Percentiles rank a stretch among this genome's conserved stretches.
Conservation (phyloP, 2,329 filamentous ascomycete genomes). For the Epichloe amarillans region DNA sequence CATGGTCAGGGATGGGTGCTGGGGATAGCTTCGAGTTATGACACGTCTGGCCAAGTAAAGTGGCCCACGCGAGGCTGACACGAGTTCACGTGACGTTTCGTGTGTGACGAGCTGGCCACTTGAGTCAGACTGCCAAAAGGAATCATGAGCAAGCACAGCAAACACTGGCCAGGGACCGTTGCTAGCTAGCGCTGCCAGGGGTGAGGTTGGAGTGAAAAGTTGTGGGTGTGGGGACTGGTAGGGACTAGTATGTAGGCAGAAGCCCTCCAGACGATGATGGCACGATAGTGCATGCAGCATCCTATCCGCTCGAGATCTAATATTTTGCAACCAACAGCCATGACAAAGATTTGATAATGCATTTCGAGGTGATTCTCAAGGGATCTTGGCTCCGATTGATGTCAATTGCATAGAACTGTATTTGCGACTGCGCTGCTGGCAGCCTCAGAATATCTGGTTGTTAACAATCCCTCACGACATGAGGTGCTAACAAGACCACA, state of each 20-base stretch:
- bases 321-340: neutral
- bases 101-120: neutral
- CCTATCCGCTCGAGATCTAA: neutral
- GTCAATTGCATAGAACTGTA: neutral
- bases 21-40: constrained; percentile 4
- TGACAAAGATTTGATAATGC: neutral
- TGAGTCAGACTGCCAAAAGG: neutral
- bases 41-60: constrained; percentile 7
- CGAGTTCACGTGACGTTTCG: constrained; percentile 4
- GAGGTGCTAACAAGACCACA: neutral
- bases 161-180: neutral
- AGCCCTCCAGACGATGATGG: constrained; percentile 4
- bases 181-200: neutral
- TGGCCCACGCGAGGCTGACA: neutral
- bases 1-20: neutral
- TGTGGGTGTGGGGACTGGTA: neutral
- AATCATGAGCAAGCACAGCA: neutral
- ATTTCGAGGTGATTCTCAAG: neutral
- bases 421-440: neutral
- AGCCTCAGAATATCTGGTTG: neutral
- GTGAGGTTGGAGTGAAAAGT: neutral
- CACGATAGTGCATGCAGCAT: constrained; percentile 7
- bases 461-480: neutral
- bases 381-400: neutral
- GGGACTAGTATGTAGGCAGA: neutral